Evolutionary conservation across 371 early-diverging fungal genomes (phyloP).

Genomic region (Mucor circinelloides): DNA sequence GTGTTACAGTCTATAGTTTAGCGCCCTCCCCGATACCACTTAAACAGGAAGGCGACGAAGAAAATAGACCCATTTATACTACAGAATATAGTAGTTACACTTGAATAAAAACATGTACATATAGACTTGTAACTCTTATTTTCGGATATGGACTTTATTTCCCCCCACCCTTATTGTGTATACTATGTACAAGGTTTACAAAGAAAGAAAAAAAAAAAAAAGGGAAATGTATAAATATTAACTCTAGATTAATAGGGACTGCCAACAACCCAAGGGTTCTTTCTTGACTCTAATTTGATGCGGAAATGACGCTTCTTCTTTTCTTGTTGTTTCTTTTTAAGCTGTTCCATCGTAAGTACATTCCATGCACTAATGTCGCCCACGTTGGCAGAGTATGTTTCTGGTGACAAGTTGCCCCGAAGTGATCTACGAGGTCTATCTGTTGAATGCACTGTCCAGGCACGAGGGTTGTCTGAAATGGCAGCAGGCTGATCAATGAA

Average conservation of each 20-base stretch:
- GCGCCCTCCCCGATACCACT: constrained; percentile 16
- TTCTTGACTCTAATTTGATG: constrained; percentile 7
- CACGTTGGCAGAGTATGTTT: constrained; percentile 32
- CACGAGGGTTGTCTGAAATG: constrained; percentile 9
- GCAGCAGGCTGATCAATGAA: neutral
- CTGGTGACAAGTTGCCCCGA: constrained; percentile 42
- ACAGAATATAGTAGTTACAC: neutral
- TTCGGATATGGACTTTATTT: neutral
- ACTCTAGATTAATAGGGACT: neutral
- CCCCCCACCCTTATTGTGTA: neutral
- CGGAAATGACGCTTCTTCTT: constrained; percentile 4
- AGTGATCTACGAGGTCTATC: constrained; percentile 25
- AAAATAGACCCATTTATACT: neutral
- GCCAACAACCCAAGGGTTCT: neutral
- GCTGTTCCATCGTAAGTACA: neutral
- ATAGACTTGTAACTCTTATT: neutral
- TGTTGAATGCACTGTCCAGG: constrained; percentile 26
- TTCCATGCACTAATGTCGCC: constrained; percentile 29
- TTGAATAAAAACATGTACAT: neutral
- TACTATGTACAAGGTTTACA: neutral
- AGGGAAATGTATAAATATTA: neutral
- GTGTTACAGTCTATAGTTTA: constrained; percentile 34
- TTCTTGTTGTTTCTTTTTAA: neutral
- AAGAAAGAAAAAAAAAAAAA: too few species aligned
- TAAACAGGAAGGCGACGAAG: constrained; percentile 5